Conservation (phyloP, 306 rosid species). For the Psophocarpus tetragonolobus region DNA sequence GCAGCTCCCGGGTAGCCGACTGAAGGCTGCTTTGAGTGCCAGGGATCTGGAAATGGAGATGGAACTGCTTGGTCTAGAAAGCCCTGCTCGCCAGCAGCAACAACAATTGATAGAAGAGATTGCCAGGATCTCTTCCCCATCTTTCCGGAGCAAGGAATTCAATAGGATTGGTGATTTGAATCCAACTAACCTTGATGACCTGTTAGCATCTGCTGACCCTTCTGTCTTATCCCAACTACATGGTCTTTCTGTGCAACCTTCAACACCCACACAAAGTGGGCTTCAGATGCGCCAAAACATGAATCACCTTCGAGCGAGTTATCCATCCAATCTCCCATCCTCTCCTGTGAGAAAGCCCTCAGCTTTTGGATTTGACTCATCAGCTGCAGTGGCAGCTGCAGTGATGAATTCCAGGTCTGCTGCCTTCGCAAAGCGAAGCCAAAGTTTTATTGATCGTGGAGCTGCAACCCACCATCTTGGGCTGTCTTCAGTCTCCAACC, state of each 20-base stretch:
- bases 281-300: conserved; percentile 81
- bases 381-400: conserved; percentile 86
- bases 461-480: conserved; percentile 53
- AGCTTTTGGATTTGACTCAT: conserved; percentile 70
- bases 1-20: conserved; percentile 89
- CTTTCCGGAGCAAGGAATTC: conserved; percentile 56
- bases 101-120: conserved; percentile 86
- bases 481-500: conserved; percentile 55
- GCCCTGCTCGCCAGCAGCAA: conserved; percentile 57
- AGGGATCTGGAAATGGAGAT: conserved; percentile 82
- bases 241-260: conserved; percentile 55
- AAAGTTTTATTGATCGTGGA: conserved; percentile 91
- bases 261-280: conserved; percentile 64
- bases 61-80: conserved; percentile 75
- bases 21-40: conserved; percentile 79
- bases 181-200: conserved; percentile 86
- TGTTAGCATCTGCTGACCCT: conserved; percentile 73
- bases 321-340: conserved; percentile 77
- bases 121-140: conserved; percentile 85
- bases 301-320: conserved; percentile 90
- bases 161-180: conserved; percentile 69
- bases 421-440: conserved; percentile 93
- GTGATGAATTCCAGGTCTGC: conserved; percentile 94
- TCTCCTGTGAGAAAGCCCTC: conserved; percentile 78
- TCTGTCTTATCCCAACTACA: conserved; percentile 69